phyloP scores from a whole-genome alignment of 257 asterid genomes.

The Capsicum baccatum region DNA sequence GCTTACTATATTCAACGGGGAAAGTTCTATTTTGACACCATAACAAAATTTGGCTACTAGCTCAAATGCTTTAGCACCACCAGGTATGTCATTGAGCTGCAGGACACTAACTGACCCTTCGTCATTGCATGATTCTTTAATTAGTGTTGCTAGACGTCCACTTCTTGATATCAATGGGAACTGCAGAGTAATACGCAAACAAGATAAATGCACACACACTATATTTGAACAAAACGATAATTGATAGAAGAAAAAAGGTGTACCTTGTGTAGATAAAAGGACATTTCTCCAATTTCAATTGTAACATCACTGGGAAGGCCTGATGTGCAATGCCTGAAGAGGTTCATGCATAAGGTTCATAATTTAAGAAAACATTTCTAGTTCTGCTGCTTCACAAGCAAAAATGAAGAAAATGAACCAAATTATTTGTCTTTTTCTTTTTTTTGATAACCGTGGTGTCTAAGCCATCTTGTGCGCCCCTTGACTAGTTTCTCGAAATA shows the following conservation, averaged over 20 bases:
- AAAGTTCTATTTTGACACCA: slow-evolving; percentile 30
- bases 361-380: background rate
- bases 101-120: background rate
- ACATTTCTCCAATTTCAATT: slow-evolving; percentile 34
- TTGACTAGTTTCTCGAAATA: no score
- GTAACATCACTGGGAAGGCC: slow-evolving; percentile 37
- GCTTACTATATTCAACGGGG: slow-evolving; percentile 26
- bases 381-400: slow-evolving; percentile 8
- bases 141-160: slow-evolving; percentile 25
- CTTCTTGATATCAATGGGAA: slow-evolving; percentile 33
- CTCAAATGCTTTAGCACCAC: slow-evolving; percentile 33
- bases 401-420: background rate
- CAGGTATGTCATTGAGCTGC: slow-evolving; percentile 22
- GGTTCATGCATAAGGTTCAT: slow-evolving; percentile 15
- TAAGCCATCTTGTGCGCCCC: no score
- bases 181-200: background rate
- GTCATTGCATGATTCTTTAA: slow-evolving; percentile 22
- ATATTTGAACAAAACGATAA: background rate
- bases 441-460: no score
- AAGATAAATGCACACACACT: background rate
- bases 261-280: slow-evolving; percentile 37
- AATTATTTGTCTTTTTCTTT: no score
- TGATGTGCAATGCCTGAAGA: slow-evolving; percentile 33
- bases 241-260: background rate
- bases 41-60: slow-evolving; percentile 29